Conservation (phyloP, 2,329 filamentous ascomycete species). For the Neophaeococcomyces mojaviensis region DNA sequence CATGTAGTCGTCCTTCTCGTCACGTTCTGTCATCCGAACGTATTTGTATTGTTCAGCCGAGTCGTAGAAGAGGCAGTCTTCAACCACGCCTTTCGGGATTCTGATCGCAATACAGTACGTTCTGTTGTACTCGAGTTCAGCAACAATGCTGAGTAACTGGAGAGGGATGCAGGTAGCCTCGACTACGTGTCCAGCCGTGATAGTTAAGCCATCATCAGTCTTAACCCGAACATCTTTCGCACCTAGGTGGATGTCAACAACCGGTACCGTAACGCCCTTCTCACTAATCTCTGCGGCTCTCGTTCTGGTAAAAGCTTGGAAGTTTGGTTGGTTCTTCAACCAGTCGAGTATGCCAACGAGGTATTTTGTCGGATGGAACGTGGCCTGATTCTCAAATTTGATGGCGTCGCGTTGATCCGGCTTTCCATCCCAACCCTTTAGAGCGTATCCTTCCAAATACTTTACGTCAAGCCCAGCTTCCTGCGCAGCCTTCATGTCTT, state of each 20-base stretch:
- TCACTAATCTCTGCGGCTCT: slow-evolving; percentile 43
- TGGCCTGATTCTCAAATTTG: slow-evolving; percentile 42
- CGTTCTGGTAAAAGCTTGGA: slow-evolving; percentile 47
- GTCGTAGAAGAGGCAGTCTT: slow-evolving; percentile 52
- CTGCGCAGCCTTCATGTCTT: slow-evolving; percentile 40
- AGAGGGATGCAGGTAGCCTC: slow-evolving; percentile 50
- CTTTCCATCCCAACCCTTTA: slow-evolving; percentile 46
- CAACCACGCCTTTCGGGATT: slow-evolving; percentile 44
- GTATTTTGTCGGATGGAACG: slow-evolving; percentile 53
- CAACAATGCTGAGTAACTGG: slow-evolving; percentile 48
- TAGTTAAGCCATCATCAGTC: slow-evolving; percentile 40
- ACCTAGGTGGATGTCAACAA: slow-evolving; percentile 32
- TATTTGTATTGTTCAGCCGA: slow-evolving; percentile 50
- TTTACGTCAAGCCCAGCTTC: slow-evolving; percentile 37
- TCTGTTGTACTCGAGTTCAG: slow-evolving; percentile 46
- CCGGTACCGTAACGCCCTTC: slow-evolving; percentile 35
- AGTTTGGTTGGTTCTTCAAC: slow-evolving; percentile 46
- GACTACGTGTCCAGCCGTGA: slow-evolving; percentile 44
- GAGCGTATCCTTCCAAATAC: slow-evolving; percentile 36
- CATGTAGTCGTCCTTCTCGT: slow-evolving; percentile 48
- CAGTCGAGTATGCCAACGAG: slow-evolving; percentile 46
- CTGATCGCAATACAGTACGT: slow-evolving; percentile 52
- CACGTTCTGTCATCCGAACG: slow-evolving; percentile 46
- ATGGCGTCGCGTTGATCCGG: slow-evolving; percentile 46
- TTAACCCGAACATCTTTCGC: slow-evolving; percentile 41